These are phyloP conservation scores for Gigaspora rosea DNA, from an alignment of 192 early-diverging fungal genomes.

Conservation along the genomic window DNA sequence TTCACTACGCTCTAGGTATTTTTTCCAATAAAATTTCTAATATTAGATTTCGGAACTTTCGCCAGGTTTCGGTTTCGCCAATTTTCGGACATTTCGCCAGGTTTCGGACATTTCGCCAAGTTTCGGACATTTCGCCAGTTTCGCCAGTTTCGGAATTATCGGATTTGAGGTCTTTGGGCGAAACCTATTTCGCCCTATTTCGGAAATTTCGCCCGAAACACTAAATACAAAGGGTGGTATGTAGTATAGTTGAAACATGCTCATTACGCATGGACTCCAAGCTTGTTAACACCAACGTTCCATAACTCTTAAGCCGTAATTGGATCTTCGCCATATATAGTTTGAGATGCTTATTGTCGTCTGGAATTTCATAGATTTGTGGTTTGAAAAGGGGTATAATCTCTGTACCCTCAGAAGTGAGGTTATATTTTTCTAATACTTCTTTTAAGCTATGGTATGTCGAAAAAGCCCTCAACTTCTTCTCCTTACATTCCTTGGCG, in stretches of 20 bases:
- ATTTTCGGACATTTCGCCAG: too few relatives aligned
- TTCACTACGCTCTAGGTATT: too few relatives aligned
- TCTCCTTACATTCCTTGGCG: neutral
- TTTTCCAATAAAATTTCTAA: too few relatives aligned
- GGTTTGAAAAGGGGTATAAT: slow-evolving; percentile 5
- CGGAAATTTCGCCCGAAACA: too few relatives aligned
- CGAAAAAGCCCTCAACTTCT: too few relatives aligned
- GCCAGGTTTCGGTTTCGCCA: too few relatives aligned
- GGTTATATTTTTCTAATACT: neutral
- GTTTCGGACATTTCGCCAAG: too few relatives aligned
- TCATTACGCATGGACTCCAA: slow-evolving; percentile 22
- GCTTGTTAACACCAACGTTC: neutral
- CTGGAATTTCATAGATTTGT: neutral
- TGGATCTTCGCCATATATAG: neutral
- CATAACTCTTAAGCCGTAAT: neutral
- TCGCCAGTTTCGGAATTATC: too few relatives aligned
- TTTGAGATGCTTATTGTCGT: slow-evolving; percentile 6
- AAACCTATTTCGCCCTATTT: too few relatives aligned
- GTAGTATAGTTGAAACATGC: slow-evolving; percentile 16
- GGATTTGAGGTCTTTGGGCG: too few relatives aligned
- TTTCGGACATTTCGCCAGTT: too few relatives aligned
- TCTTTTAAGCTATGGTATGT: slow-evolving; percentile 9
- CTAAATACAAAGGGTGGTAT: neutral
- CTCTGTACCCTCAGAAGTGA: neutral
- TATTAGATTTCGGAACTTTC: too few relatives aligned